Evolutionary conservation across 176 grass and related monocot species (phyloP), one percentile per base, ranked within the genome.

Genomic region (Melocanna baccifera): DNA sequence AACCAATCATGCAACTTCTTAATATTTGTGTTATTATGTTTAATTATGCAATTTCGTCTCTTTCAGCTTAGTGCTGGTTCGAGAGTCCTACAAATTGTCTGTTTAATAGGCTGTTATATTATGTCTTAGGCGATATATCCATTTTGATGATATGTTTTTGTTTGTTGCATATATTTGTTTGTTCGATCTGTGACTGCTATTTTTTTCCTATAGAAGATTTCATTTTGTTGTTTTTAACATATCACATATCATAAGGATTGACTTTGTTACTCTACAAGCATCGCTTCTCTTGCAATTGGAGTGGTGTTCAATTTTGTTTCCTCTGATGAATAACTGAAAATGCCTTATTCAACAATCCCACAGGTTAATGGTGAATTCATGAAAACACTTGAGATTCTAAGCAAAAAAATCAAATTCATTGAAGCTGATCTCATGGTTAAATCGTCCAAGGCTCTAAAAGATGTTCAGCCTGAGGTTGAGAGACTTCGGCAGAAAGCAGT

Each of bases 321-420:
- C 13, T 73, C 50, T 58, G 6, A 81, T 73, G 67, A 46, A 62
- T 68, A 14, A 79, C 55, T 74, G 18, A 69, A 76, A 90, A 61
- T 66, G 20, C 25, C 15, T 48, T 90, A 62, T 87, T 77, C 23
- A 79, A 83, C 42, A 83, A 84, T 26, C 18, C 74, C 68, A 41
- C 90, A 97, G 94, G 94, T 97, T 74, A 97, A 97, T 80, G 94
- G 94, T 76, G 94, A 97, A 84, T 97, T 94, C 69, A 82, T 97
- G 86, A 97, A 86, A 91, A 94, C 85, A 78, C 87, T 97, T 75
- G 94, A 97, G 56, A 90, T 81, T 58, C 79, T 97, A 70, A 97
- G 94, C 91, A 97, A 86, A 83, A 97, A 97, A 86, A 89, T 97
- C 55, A 97, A 92, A 78, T 97, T 92, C 77, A 79, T 94, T 25